These are phyloP conservation scores for Encephalitozoon romaleae DNA, from an alignment of 371 early-diverging fungal species.

Conservation along the genomic window DNA sequence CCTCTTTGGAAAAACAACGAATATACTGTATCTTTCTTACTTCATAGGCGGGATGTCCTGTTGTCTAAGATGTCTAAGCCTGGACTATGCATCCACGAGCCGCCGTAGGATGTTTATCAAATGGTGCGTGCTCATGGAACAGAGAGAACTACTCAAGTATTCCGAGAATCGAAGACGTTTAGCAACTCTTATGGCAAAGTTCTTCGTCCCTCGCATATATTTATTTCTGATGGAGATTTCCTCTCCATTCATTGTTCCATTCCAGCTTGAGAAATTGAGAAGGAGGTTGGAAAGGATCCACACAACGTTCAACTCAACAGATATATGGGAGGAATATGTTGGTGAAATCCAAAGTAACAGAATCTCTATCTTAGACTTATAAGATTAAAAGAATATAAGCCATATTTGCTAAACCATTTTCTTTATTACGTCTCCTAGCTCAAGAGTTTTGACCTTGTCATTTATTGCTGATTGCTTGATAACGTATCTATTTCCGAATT, in stretches of 20 bases:
- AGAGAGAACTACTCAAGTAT: not conserved
- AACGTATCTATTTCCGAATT: not conserved
- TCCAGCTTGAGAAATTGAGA: not conserved
- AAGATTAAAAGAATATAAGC: not conserved
- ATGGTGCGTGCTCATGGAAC: not conserved
- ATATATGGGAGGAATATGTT: not conserved
- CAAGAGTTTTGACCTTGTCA: not conserved
- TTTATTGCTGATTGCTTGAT: not conserved
- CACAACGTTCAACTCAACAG: not conserved
- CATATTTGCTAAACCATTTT: not conserved
- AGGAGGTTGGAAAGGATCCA: not conserved
- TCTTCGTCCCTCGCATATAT: not conserved
- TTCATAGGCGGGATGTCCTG: constrained; percentile 1
- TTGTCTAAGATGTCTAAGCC: not conserved
- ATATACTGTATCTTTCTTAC: not conserved
- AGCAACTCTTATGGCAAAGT: not conserved
- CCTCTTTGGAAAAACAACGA: not conserved
- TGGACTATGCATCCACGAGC: not conserved
- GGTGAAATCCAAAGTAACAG: not conserved
- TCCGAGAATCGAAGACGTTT: not conserved
- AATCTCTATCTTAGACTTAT: not conserved
- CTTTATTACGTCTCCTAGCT: not conserved
- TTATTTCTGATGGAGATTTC: not conserved
- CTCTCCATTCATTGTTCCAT: constrained; percentile 9
- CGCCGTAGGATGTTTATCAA: not conserved